Percentiles rank a stretch among this genome's conserved stretches.
Evolutionary conservation across 176 grass and related monocot genomes (phyloP).

Genomic region (Puya raimondii): DNA sequence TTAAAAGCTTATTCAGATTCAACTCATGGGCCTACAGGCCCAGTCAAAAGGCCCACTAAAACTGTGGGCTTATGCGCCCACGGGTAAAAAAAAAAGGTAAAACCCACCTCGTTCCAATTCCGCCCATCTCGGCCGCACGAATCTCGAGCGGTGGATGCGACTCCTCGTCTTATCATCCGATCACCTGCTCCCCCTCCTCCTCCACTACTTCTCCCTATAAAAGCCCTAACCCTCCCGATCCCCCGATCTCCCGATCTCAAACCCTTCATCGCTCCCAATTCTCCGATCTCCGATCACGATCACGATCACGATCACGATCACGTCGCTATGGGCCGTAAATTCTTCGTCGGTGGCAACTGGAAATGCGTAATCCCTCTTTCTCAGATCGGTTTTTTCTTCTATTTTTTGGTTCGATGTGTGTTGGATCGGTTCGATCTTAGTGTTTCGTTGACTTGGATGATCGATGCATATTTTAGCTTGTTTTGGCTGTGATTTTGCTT

Average conservation of each 20-base stretch:
- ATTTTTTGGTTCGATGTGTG: not conserved
- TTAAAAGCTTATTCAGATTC: too few species aligned
- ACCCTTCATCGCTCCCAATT: not conserved
- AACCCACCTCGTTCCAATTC: not conserved
- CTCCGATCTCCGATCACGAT: not conserved
- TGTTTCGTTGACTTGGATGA: not conserved
- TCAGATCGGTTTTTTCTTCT: not conserved
- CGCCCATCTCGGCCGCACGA: not conserved
- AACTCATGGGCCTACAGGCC: too few species aligned
- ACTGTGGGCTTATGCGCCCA: not conserved
- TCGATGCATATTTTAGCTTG: too few species aligned
- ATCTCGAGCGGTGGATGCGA: not conserved
- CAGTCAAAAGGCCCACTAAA: too few species aligned
- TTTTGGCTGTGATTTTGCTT: not conserved
- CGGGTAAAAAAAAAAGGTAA: not conserved
- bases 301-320: not conserved
- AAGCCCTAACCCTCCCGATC: not conserved
- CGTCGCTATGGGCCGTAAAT: conserved; percentile 35
- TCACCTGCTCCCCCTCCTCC: not conserved
- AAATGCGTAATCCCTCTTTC: conserved; percentile 53
- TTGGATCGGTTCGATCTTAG: not conserved
- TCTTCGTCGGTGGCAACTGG: conserved; percentile 87
- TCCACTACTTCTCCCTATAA: not conserved
- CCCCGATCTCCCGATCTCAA: not conserved
- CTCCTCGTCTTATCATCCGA: not conserved